phyloP scores from a whole-genome alignment of 1,139 yeast genomes.

The Candida buenavistaensis region DNA sequence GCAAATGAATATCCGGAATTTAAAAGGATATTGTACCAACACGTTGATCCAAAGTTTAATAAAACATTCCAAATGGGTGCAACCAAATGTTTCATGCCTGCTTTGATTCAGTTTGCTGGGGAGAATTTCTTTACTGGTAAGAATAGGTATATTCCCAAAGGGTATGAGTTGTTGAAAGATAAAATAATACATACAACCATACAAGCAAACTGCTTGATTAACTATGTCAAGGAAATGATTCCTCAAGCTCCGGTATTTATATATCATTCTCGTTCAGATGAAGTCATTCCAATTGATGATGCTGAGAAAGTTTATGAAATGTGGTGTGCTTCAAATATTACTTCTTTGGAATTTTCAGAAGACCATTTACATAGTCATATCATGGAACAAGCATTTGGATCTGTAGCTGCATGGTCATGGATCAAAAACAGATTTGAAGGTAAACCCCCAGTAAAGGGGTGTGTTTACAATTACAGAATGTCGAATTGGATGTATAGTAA shows the following conservation, averaged over 20 bases:
- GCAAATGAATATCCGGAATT: conserved; percentile 24
- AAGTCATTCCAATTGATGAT: conserved; percentile 25
- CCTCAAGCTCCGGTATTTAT: conserved; percentile 35
- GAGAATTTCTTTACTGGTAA: conserved; percentile 18
- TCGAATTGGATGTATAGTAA: conserved; percentile 16
- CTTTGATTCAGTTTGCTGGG: conserved; percentile 15
- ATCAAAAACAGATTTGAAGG: conserved; percentile 19
- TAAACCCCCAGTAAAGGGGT: conserved; percentile 25
- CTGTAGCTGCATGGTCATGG: conserved; percentile 32
- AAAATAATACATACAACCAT: conserved; percentile 17
- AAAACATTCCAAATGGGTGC: not conserved
- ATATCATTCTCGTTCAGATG: conserved; percentile 30
- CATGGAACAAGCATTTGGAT: conserved; percentile 23
- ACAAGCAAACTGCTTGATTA: conserved; percentile 21
- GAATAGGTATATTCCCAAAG: conserved; percentile 17
- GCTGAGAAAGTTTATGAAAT: conserved; percentile 24
- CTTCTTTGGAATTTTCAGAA: conserved; percentile 27
- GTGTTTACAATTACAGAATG: conserved; percentile 21
- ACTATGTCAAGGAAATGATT: conserved; percentile 1
- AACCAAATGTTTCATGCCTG: conserved; percentile 15
- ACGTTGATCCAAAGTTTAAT: not conserved
- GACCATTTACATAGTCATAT: conserved; percentile 26
- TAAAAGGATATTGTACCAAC: conserved; percentile 1
- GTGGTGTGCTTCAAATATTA: conserved; percentile 31
- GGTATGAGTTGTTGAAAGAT: conserved; percentile 17